A percentile compares a stretch with the other conserved stretches of the same genome.
phyloP scores from a whole-genome alignment of 2,329 filamentous ascomycete species.

The Botryosphaeria dothidea region DNA sequence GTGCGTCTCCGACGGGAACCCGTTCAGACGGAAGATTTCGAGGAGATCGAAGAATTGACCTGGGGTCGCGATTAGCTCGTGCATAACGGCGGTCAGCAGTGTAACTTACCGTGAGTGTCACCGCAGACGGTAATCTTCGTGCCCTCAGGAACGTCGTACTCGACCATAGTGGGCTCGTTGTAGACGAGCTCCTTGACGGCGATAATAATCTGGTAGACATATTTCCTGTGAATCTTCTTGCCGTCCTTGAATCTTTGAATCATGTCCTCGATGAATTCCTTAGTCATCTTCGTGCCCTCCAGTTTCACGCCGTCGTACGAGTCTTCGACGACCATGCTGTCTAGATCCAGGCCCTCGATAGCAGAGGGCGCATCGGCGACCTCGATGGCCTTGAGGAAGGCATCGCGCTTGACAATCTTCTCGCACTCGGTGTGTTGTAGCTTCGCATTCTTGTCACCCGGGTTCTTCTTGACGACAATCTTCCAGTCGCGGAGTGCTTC shows the following conservation, averaged over 20 bases:
- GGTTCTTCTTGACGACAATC: conserved; percentile 83
- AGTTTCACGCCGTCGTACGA: conserved; percentile 83
- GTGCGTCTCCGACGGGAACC: conserved; percentile 79
- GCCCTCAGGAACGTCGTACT: conserved; percentile 77
- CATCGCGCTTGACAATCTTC: conserved; percentile 87
- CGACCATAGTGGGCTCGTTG: conserved; percentile 95
- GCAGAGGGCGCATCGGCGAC: conserved; percentile 89
- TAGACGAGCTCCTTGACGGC: conserved; percentile 88
- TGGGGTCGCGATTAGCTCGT: conserved; percentile 39
- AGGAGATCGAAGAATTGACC: conserved; percentile 97
- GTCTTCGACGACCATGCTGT: conserved; percentile 78
- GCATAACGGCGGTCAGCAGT: not conserved
- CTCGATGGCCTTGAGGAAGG: conserved; percentile 94
- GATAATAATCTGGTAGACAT: conserved; percentile 93
- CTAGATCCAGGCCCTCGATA: conserved; percentile 84
- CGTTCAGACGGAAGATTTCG: conserved; percentile 92
- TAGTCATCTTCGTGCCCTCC: conserved; percentile 76
- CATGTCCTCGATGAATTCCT: conserved; percentile 98
- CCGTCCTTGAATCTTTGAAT: conserved; percentile 92
- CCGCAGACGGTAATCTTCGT: conserved; percentile 90
- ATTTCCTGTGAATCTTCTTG: conserved; percentile 94
- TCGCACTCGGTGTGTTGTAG: conserved; percentile 91
- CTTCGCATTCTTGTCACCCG: conserved; percentile 85
- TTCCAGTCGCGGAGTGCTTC: conserved; percentile 93
- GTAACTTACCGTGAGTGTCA: conserved; percentile 81